Evolutionary conservation across 345 rosid species (phyloP), one percentile per base, ranked within the genome.

Genomic region (Arabis alpina): DNA sequence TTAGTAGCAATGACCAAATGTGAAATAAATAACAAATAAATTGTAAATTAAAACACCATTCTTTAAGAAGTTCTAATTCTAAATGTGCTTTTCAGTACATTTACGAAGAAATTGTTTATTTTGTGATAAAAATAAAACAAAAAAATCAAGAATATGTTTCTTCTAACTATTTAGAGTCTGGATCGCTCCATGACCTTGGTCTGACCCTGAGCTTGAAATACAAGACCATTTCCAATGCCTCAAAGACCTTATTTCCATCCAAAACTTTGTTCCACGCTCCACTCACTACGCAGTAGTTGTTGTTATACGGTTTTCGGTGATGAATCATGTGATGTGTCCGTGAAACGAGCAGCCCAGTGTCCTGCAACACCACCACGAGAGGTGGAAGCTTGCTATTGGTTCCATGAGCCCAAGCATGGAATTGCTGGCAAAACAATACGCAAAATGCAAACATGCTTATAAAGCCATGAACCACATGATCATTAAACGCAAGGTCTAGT

Each of bases 371-470:
- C 70, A 84, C 88, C 48, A 86, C 92, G 4, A 61, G 11, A 1
- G 81, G 80, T 0, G 96, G 96, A 36, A 92, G 64, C 81, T 80
- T 86, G 84, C 93, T 87, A 81, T 85, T 92, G 11, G 88, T 89
- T 62, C 89, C 74, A 25, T 89, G 96, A 51, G 98, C 95, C 98
- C 96, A 92, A 9, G 92, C 85, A 72, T 92, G 98, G 24, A 87
- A 87, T 56, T 86, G 96, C 74, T 82, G 98, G 85, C 96, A 83
- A 36, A 89, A 85, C 93, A 88, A 83, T 61, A 88, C 80, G 80
- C 89, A 88, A 24, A 89, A 88, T 0, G 93, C 61, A 73, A 72
- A 83, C 3, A 77, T 3, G 52, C 81, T 62, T 4, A 77, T 89
- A 53, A 92, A 87, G 6, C 84, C 81, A 51, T 78, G 88, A 27